These are phyloP conservation scores for Petasospora rhodanensis DNA, from an alignment of 1,139 yeast genomes.

Conservation along the genomic window DNA sequence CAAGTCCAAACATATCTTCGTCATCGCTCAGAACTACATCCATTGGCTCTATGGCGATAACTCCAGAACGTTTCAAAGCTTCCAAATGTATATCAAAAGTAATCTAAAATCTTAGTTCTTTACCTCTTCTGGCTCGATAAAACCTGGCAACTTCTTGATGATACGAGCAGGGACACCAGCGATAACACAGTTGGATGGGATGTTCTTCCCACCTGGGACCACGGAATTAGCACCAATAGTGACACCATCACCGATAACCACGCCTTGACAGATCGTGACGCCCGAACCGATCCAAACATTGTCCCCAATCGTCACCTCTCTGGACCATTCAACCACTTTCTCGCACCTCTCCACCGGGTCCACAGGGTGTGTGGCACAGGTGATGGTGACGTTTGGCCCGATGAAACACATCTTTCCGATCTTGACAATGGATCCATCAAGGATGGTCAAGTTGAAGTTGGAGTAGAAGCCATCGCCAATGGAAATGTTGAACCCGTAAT, in stretches of 20 bases:
- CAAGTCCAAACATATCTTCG: conserved; percentile 12
- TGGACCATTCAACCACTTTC: conserved; percentile 46
- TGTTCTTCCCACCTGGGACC: conserved; percentile 43
- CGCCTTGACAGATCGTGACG: conserved; percentile 56
- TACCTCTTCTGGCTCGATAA: conserved; percentile 7
- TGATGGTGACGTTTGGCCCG: conserved; percentile 60
- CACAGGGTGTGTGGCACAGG: conserved; percentile 61
- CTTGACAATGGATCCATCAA: conserved; percentile 58
- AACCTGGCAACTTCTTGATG: conserved; percentile 27
- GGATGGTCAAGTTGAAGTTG: conserved; percentile 51
- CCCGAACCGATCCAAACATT: conserved; percentile 66
- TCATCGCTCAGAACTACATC: conserved; percentile 7
- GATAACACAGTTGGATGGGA: conserved; percentile 49
- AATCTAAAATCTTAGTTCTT: background rate
- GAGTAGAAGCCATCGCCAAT: conserved; percentile 49
- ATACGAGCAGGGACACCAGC: conserved; percentile 61
- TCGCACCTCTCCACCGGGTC: conserved; percentile 42
- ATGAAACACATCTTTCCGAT: conserved; percentile 57
- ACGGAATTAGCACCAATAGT: conserved; percentile 68
- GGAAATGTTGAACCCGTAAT: conserved; percentile 52
- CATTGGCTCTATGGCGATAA: conserved; percentile 20
- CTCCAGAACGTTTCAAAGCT: conserved; percentile 19
- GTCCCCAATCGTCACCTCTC: conserved; percentile 54
- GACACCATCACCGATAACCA: conserved; percentile 57
- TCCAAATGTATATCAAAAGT: conserved; percentile 12